Base-by-base conservation (phyloP, 2,329 filamentous ascomycete species). In the Fusarium lateritium region DNA sequence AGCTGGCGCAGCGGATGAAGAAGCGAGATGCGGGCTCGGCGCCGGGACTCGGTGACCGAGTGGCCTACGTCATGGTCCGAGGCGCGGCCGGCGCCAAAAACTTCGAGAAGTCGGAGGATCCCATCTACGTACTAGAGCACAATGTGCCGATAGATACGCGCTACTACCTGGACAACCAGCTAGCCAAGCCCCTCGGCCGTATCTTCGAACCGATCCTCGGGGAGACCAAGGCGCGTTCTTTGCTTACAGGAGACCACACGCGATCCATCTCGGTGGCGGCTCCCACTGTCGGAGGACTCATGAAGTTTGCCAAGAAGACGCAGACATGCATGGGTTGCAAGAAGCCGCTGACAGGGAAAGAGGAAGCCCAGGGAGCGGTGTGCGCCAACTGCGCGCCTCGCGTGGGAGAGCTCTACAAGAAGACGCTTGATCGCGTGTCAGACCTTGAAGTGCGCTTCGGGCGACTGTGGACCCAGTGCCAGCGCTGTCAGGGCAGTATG, bases 291-390 rank as follows among this genome's bases (percentile, higher is more conserved):
- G 96, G 96, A 58, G 96, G 96, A 0, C 84, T 99, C 68, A 99
- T 99, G 96, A 98, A 97, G 82, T 99, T 98, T 77, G 88, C 96
- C 34, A 98, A 97, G 83, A 98, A 97, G 84, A 99, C 96, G 5
- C 91, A 94, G 82, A 98, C 96, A 0, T 99, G 96, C 79, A 97
- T 99, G 92, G 96, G 94, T 5, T 99, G 96, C 88, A 99, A 98
- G 87, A 98, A 98, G 80, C 96, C 96, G 5, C 86, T 99, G 50
- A 90, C 88, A 8, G 89, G 89, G 62, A 92, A 93, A 72, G 88
- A 92, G 45, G 95, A 98, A 80, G 89, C 87, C 71, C 88, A 88
- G 7, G 95, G 95, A 6, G 96, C 97, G 0, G 94, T 98, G 15
- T 99, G 96, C 79, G 86, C 89, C 17, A 89, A 97, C 79, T 98